phyloP scores from a whole-genome alignment of 1,139 yeast species.

The Protomyces inouyei region DNA sequence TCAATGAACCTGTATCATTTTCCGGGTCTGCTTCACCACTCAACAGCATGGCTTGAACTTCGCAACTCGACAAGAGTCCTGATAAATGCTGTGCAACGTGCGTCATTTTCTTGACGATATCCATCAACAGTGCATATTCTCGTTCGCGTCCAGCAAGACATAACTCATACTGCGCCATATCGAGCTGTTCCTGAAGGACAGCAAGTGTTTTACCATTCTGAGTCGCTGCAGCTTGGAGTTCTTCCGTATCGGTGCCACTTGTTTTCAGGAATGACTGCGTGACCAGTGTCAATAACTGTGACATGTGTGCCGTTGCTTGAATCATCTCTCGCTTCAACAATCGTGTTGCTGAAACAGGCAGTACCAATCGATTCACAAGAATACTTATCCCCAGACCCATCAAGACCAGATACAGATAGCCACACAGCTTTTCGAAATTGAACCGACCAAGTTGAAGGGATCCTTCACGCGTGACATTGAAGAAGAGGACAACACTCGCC shows the following conservation, averaged over 20 bases:
- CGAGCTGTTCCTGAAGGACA: slow-evolving; percentile 46
- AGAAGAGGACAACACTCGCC: slow-evolving; percentile 66
- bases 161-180: slow-evolving; percentile 62
- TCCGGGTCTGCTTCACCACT: slow-evolving; percentile 16
- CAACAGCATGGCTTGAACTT: slow-evolving; percentile 13
- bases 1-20: neutral
- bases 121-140: slow-evolving; percentile 48
- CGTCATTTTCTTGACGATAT: slow-evolving; percentile 52
- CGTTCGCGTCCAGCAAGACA: slow-evolving; percentile 51
- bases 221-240: slow-evolving; percentile 5
- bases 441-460: slow-evolving; percentile 57
- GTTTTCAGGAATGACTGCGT: slow-evolving; percentile 52
- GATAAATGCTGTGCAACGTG: slow-evolving; percentile 57
- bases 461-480: slow-evolving; percentile 75
- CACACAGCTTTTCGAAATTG: slow-evolving; percentile 54
- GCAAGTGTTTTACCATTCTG: slow-evolving; percentile 45
- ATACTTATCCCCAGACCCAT: slow-evolving; percentile 61
- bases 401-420: slow-evolving; percentile 56
- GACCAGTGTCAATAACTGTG: slow-evolving; percentile 49
- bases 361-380: slow-evolving; percentile 53
- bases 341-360: slow-evolving; percentile 60
- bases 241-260: neutral
- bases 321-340: slow-evolving; percentile 49
- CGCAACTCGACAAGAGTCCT: slow-evolving; percentile 54
- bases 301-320: slow-evolving; percentile 52